Percentiles rank a stretch among this genome's conserved stretches.
Conservation (phyloP, 1,284 basidiomycete genomes). For the Ustilago hordei region DNA sequence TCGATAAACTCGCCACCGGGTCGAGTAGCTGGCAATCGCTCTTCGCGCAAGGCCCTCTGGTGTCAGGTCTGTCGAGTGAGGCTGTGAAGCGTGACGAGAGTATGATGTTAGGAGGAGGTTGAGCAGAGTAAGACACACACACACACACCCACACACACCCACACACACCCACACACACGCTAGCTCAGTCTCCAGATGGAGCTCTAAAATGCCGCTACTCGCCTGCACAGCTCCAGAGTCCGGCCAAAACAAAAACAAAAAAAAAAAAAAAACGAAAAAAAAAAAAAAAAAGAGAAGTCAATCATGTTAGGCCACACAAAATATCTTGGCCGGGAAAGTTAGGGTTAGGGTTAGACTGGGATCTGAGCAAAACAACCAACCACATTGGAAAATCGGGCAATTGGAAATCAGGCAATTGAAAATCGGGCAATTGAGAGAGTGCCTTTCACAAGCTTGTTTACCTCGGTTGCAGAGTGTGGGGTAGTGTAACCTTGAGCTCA, state of each 20-base stretch:
- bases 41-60: background rate
- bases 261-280: background rate
- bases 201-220: conserved; percentile 5
- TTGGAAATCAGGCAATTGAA: too few relatives aligned
- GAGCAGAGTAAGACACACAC: conserved; percentile 4
- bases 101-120: background rate
- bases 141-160: background rate
- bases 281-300: background rate
- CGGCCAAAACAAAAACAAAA: too few relatives aligned
- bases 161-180: background rate
- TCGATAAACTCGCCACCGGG: background rate
- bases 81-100: background rate
- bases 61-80: background rate
- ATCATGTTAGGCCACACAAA: too few relatives aligned
- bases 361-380: too few relatives aligned
- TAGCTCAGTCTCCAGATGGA: conserved; percentile 9
- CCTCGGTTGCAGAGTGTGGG: background rate
- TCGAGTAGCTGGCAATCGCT: background rate
- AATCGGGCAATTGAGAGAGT: too few relatives aligned
- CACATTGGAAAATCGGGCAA: too few relatives aligned
- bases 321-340: too few relatives aligned
- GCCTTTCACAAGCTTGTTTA: background rate
- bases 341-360: too few relatives aligned
- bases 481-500: background rate
- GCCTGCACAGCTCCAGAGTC: background rate